phyloP scores from a whole-genome alignment of 1,284 basidiomycete species.

The Takashimella tepidaria region DNA sequence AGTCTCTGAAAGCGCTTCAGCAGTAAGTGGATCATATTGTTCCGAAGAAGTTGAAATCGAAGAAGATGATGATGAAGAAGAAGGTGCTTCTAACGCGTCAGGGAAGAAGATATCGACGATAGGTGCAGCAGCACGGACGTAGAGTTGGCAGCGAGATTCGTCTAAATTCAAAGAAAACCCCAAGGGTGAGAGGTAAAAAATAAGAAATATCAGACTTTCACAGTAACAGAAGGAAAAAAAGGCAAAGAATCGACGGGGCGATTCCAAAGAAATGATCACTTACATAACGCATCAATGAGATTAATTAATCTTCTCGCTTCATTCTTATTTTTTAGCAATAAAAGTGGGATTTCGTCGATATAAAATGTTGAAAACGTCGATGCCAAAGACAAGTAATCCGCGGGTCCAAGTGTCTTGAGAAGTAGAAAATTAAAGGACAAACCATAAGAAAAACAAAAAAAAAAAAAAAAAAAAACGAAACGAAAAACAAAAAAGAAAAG shows the following conservation, averaged over 20 bases:
- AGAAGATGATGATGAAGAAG: conserved; percentile 8
- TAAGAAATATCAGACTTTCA: background rate
- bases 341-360: conserved; percentile 58
- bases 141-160: conserved; percentile 47
- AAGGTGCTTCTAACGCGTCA: conserved; percentile 48
- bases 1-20: conserved; percentile 57
- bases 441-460: background rate
- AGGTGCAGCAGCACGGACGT: conserved; percentile 51
- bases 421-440: background rate
- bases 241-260: conserved; percentile 50
- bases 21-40: conserved; percentile 51
- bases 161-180: no score
- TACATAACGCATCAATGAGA: conserved; percentile 63
- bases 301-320: conserved; percentile 67
- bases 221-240: conserved; percentile 2
- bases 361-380: conserved; percentile 58
- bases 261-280: conserved; percentile 23
- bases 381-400: conserved; percentile 64
- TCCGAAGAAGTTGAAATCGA: conserved; percentile 17
- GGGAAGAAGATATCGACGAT: conserved; percentile 61
- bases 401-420: conserved; percentile 58
- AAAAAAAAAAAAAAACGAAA: no score
- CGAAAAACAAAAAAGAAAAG: no score
- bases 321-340: conserved; percentile 58
- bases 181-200: background rate